Evolutionary conservation across 768 basidiomycete species (phyloP).

Genomic region (Boletus rex-veris): DNA sequence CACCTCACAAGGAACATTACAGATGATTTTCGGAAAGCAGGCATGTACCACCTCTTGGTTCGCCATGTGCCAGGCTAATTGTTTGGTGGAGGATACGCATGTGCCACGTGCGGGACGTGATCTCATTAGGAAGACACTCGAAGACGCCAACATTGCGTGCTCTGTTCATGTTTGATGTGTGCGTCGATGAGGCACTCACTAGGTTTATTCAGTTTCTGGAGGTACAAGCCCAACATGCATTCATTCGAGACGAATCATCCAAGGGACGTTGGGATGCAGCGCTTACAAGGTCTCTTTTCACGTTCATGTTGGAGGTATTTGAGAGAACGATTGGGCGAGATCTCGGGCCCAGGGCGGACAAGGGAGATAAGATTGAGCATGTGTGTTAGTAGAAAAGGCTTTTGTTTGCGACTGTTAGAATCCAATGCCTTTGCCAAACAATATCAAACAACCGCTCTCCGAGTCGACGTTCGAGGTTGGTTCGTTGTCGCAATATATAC

Average conservation of each 20-base stretch:
- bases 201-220: constrained; percentile 68
- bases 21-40: constrained; percentile 98
- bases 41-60: constrained; percentile 32
- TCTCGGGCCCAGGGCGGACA: constrained; percentile 61
- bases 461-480: neutral
- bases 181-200: constrained; percentile 7
- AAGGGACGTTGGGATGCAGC: constrained; percentile 98
- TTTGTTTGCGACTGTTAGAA: constrained; percentile 10
- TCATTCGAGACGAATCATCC: constrained; percentile 86
- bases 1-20: neutral
- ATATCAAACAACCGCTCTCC: neutral
- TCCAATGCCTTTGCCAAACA: constrained; percentile 8
- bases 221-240: constrained; percentile 96
- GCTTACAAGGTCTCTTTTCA: constrained; percentile 73
- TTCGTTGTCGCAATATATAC: neutral
- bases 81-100: constrained; percentile 70
- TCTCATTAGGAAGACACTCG: constrained; percentile 76
- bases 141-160: constrained; percentile 69
- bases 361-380: constrained; percentile 59
- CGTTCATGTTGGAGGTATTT: constrained; percentile 91
- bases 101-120: constrained; percentile 86
- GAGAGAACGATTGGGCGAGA: constrained; percentile 85
- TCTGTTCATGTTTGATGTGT: constrained; percentile 52
- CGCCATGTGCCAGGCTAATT: neutral
- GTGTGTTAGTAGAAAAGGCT: constrained; percentile 46